These are phyloP conservation scores for Suillus variegatus DNA, from an alignment of 768 basidiomycete genomes.

Conservation along the genomic window DNA sequence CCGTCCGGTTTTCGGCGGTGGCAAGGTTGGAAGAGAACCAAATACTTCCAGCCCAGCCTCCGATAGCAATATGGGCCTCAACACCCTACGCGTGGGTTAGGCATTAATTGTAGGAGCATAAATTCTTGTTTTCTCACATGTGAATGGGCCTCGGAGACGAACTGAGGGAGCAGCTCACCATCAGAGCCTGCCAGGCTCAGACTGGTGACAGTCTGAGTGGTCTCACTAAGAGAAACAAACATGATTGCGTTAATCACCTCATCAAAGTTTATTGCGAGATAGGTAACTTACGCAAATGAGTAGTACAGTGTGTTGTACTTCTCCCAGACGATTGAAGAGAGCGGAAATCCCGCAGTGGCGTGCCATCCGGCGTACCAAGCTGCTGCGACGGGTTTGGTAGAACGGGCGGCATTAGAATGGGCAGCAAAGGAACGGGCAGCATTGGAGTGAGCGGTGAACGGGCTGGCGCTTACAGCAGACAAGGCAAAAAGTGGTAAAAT, in stretches of 20 bases:
- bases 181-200: slow-evolving; percentile 45
- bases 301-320: slow-evolving; percentile 74
- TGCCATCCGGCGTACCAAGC: slow-evolving; percentile 74
- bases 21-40: slow-evolving; percentile 56
- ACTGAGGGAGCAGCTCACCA: slow-evolving; percentile 50
- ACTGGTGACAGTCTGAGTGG: slow-evolving; percentile 33
- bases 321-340: slow-evolving; percentile 62
- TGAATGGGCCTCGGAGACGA: slow-evolving; percentile 48
- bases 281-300: slow-evolving; percentile 55
- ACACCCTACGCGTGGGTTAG: slow-evolving; percentile 40
- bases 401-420: background rate
- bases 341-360: slow-evolving; percentile 48
- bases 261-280: background rate
- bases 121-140: slow-evolving; percentile 28
- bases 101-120: background rate
- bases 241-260: background rate
- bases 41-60: slow-evolving; percentile 63
- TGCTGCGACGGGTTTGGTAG: slow-evolving; percentile 37
- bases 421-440: background rate
- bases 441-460: background rate
- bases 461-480: slow-evolving; percentile 1
- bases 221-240: slow-evolving; percentile 25
- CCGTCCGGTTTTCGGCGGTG: slow-evolving; percentile 50
- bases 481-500: slow-evolving; percentile 5
- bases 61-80: slow-evolving; percentile 53